Percentiles rank a stretch among this genome's conserved stretches.
phyloP scores from a whole-genome alignment of 2,329 filamentous ascomycete species.

The Huntiella moniliformis region DNA sequence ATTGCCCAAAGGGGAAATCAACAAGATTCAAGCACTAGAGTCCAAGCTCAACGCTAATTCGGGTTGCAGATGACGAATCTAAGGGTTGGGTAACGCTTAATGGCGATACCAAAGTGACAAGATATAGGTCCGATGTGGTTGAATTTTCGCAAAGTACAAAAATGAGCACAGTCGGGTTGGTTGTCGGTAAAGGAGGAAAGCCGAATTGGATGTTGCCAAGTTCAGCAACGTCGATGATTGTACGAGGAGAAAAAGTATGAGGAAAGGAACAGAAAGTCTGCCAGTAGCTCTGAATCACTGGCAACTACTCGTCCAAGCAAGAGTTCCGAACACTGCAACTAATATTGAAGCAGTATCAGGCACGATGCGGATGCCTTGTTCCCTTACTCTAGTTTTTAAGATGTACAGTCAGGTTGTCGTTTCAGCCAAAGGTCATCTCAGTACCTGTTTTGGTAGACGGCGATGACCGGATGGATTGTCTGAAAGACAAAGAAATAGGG shows the following conservation, averaged over 20 bases:
- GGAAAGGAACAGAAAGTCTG: conserved; percentile 11
- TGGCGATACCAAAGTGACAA: no score
- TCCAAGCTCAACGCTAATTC: no score
- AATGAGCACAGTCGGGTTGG: no score
- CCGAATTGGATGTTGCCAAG: no score
- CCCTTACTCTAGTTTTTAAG: conserved; percentile 9
- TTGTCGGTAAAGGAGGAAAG: not conserved
- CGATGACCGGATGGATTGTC: not conserved
- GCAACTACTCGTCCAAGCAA: conserved; percentile 10
- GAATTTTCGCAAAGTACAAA: no score
- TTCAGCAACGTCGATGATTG: not conserved
- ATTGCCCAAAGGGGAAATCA: no score
- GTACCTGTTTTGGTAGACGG: not conserved
- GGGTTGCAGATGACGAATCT: no score
- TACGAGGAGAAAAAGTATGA: conserved; percentile 8
- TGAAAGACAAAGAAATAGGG: not conserved
- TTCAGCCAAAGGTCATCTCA: conserved; percentile 11
- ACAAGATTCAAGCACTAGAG: no score
- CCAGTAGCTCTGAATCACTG: conserved; percentile 12
- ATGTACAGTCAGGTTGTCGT: conserved; percentile 7
- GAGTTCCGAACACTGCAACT: not conserved
- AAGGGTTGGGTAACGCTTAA: no score
- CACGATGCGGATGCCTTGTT: conserved; percentile 7
- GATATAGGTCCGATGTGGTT: no score
- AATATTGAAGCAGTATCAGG: not conserved